These are phyloP conservation scores for Coffea humblotiana DNA, from an alignment of 305 asterid genomes.

Conservation along the genomic window DNA sequence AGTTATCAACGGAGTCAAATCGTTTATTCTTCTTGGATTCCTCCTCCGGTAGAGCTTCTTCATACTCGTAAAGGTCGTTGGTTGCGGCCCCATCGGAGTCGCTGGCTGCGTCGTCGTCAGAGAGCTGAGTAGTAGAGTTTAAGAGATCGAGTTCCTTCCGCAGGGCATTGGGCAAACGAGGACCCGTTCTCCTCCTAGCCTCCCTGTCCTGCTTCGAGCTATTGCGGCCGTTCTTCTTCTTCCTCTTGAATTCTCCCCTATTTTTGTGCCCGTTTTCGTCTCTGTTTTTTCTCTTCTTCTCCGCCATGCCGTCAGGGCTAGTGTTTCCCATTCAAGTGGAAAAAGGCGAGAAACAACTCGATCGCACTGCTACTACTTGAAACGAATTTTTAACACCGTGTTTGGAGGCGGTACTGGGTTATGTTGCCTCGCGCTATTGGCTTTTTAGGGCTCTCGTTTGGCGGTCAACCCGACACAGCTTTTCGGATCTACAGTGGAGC, in stretches of 20 bases:
- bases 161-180: conserved; percentile 71
- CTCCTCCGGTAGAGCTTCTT: conserved; percentile 77
- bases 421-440: too few species aligned
- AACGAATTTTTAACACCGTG: not conserved
- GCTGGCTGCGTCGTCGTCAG: conserved; percentile 39
- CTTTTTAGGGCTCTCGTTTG: not conserved
- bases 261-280: conserved; percentile 25
- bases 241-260: conserved; percentile 26
- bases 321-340: not conserved
- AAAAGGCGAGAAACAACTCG: not conserved
- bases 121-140: conserved; percentile 9
- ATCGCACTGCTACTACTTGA: too few species aligned
- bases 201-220: conserved; percentile 29
- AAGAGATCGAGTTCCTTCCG: conserved; percentile 48
- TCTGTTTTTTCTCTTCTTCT: conserved; percentile 42
- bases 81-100: conserved; percentile 39
- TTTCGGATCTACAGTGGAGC: not conserved
- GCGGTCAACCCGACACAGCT: not conserved
- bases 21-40: conserved; percentile 70
- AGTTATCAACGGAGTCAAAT: conserved; percentile 78
- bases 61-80: conserved; percentile 69
- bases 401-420: not conserved
- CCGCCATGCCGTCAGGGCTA: conserved; percentile 32
- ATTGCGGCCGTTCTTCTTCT: conserved; percentile 31
- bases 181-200: conserved; percentile 54